Evolutionary conservation across 176 grass and related monocot species (phyloP).

Genomic region (Lolium multiflorum): DNA sequence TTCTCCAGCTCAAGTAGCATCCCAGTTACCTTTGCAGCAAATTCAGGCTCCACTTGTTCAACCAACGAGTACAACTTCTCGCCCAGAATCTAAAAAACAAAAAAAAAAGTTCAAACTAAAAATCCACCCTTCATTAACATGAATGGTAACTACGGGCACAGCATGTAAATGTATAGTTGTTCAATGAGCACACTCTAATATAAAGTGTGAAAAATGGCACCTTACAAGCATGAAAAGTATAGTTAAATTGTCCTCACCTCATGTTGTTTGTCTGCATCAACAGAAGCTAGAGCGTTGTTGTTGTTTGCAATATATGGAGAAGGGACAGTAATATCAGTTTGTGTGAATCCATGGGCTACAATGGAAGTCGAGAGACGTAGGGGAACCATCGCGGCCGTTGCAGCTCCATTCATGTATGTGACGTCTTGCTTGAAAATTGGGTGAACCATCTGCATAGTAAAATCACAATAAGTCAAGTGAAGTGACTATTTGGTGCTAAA

Average conservation of each 20-base stretch:
- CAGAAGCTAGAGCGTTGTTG: neutral
- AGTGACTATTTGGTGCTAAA: neutral
- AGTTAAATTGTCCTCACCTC: neutral
- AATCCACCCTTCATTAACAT: neutral
- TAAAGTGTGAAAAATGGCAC: neutral
- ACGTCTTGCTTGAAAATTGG: neutral
- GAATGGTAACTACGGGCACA: neutral
- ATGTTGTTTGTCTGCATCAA: neutral
- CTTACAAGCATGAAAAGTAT: neutral
- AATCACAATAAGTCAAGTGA: neutral
- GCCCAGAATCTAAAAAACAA: neutral
- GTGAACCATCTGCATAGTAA: neutral
- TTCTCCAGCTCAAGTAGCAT: neutral
- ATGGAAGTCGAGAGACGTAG: neutral
- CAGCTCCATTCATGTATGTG: neutral
- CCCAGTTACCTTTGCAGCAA: neutral
- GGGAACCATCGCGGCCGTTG: neutral
- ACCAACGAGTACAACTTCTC: neutral
- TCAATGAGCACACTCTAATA: neutral
- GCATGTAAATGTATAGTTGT: neutral
- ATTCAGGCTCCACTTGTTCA: neutral
- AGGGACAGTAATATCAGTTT: neutral
- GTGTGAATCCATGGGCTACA: neutral
- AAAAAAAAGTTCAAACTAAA: neutral
- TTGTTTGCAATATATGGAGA: neutral